phyloP scores from a whole-genome alignment of 2,329 filamentous ascomycete genomes.

The Colletotrichum sp. region DNA sequence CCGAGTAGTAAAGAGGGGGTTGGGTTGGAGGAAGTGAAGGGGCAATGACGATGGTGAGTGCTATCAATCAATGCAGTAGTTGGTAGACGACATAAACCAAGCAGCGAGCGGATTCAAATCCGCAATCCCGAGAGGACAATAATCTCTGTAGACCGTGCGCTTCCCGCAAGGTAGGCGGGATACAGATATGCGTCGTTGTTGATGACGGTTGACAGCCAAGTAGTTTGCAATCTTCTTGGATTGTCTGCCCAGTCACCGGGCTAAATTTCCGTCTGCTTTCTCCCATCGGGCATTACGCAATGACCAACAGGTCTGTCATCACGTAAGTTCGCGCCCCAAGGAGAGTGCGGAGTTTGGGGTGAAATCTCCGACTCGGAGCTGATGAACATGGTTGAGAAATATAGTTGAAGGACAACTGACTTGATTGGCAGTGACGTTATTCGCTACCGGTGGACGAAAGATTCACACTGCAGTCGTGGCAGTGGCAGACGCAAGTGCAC shows the following conservation, averaged over 20 bases:
- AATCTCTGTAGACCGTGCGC: neutral
- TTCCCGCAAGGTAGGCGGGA: neutral
- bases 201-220: neutral
- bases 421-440: neutral
- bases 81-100: neutral
- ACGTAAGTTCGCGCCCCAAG: neutral
- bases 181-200: neutral
- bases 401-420: neutral
- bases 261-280: neutral
- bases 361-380: neutral
- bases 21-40: neutral
- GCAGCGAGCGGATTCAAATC: neutral
- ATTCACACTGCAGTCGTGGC: neutral
- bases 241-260: neutral
- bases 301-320: neutral
- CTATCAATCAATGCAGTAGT: neutral
- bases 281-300: neutral
- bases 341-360: neutral
- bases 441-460: neutral
- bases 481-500: neutral
- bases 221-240: neutral
- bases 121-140: neutral
- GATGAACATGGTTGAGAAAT: neutral
- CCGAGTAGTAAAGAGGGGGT: neutral
- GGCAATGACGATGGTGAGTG: neutral